Conservation (phyloP, 768 basidiomycete species). For the Scleroderma bovista region DNA sequence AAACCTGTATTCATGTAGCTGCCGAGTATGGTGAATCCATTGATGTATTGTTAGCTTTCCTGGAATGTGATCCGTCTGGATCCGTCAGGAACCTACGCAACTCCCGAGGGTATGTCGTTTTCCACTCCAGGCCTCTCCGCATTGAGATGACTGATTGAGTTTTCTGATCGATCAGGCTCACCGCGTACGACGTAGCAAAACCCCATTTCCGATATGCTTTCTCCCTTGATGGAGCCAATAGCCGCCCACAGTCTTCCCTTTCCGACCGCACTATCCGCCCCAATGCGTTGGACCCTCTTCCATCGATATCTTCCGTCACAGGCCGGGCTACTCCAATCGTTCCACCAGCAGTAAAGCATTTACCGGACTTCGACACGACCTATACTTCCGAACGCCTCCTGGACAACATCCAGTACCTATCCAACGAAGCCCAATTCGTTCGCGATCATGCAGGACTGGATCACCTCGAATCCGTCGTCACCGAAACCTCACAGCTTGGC, state of each 20-base stretch:
- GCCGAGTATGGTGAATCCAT: conserved; percentile 68
- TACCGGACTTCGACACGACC: conserved; percentile 43
- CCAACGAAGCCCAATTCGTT: conserved; percentile 35
- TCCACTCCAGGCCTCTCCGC: background rate
- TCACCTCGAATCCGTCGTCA: conserved; percentile 40
- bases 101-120: conserved; percentile 55
- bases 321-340: conserved; percentile 22
- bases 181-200: conserved; percentile 61
- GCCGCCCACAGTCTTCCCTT: conserved; percentile 48
- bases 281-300: conserved; percentile 34
- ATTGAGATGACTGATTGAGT: background rate
- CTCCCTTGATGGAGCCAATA: conserved; percentile 40
- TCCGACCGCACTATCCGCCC: conserved; percentile 53
- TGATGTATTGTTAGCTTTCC: conserved; percentile 55
- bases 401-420: conserved; percentile 48
- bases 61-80: conserved; percentile 58
- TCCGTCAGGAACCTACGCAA: conserved; percentile 58
- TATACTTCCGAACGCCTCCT: conserved; percentile 44
- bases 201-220: conserved; percentile 64
- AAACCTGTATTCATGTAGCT: conserved; percentile 77
- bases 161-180: conserved; percentile 40
- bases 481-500: conserved; percentile 44
- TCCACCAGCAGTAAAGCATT: conserved; percentile 17
- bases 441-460: conserved; percentile 35
- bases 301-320: conserved; percentile 46